phyloP scores from a whole-genome alignment of 345 rosid species.

The Citrus cavaleriei region DNA sequence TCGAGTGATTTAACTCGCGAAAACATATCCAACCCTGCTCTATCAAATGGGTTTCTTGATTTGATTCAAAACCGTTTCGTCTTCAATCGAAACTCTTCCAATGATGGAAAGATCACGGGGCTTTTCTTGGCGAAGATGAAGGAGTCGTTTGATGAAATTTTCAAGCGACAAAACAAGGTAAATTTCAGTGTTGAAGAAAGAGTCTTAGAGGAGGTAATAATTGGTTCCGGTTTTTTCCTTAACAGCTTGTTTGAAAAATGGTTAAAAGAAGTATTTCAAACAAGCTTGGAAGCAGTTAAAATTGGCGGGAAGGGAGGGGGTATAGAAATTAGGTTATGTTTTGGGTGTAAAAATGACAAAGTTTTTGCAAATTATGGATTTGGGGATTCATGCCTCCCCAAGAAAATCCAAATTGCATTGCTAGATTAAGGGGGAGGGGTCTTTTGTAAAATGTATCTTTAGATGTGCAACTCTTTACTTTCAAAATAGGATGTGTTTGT shows the following conservation, averaged over 20 bases:
- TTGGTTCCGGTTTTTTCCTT: conserved; percentile 28
- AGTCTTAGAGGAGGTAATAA: conserved; percentile 45
- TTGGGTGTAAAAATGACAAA: conserved; percentile 27
- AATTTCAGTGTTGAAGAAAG: conserved; percentile 50
- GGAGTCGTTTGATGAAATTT: conserved; percentile 36
- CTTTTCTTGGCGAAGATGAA: conserved; percentile 38
- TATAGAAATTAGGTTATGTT: conserved; percentile 40
- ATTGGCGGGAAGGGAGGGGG: conserved; percentile 37
- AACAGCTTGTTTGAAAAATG: conserved; percentile 63
- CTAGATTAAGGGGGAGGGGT: conserved; percentile 19
- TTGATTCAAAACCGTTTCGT: conserved; percentile 48
- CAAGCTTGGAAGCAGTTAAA: conserved; percentile 40
- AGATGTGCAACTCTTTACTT: conserved; percentile 23
- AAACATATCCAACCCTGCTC: conserved; percentile 24
- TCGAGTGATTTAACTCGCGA: conserved; percentile 70
- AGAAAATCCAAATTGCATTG: conserved; percentile 41
- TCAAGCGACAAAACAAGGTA: conserved; percentile 34
- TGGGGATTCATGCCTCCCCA: conserved; percentile 52
- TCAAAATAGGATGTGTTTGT: conserved; percentile 28
- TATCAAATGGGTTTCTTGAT: conserved; percentile 38
- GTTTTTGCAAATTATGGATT: conserved; percentile 34
- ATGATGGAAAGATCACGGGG: conserved; percentile 32
- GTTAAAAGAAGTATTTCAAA: conserved; percentile 66
- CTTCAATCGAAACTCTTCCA: conserved; percentile 35
- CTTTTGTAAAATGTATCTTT: conserved; percentile 28